These are phyloP conservation scores for Tetracentron sinense DNA, from an alignment of 164 flowering plant genomes.

Conservation along the genomic window DNA sequence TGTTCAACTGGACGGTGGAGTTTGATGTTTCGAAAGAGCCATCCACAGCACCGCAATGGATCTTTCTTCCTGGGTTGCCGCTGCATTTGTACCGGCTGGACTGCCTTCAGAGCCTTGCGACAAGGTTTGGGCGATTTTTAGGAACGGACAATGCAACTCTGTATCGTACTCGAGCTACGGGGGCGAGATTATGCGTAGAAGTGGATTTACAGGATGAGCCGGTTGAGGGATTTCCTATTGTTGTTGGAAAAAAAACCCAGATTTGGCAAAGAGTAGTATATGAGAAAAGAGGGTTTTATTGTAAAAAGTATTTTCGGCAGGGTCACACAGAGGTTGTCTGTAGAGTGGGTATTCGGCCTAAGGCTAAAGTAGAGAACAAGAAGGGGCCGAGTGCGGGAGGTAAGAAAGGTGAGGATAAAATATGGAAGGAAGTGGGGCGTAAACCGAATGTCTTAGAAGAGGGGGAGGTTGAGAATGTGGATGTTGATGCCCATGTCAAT, in stretches of 20 bases:
- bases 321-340: neutral
- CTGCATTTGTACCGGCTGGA: constrained; percentile 2
- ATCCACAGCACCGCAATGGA: constrained; percentile 2
- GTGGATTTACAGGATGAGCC: neutral
- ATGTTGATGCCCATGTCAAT: neutral
- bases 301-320: constrained; percentile 1
- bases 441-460: neutral
- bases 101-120: neutral
- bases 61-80: constrained; percentile 5
- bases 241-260: neutral
- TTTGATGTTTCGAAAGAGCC: constrained; percentile 3
- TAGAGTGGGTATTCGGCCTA: neutral
- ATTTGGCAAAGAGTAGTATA: constrained; percentile 1
- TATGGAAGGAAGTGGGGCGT: neutral
- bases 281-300: constrained; percentile 6
- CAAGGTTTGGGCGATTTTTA: constrained; percentile 2
- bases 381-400: neutral
- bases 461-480: neutral
- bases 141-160: constrained; percentile 9
- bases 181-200: constrained; percentile 8
- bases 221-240: neutral
- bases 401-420: neutral
- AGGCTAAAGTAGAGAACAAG: too few relatives aligned
- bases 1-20: constrained; percentile 5
- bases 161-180: neutral